These are phyloP conservation scores for Aspergillus sergii DNA, from an alignment of 2,329 filamentous ascomycete genomes.

Conservation along the genomic window DNA sequence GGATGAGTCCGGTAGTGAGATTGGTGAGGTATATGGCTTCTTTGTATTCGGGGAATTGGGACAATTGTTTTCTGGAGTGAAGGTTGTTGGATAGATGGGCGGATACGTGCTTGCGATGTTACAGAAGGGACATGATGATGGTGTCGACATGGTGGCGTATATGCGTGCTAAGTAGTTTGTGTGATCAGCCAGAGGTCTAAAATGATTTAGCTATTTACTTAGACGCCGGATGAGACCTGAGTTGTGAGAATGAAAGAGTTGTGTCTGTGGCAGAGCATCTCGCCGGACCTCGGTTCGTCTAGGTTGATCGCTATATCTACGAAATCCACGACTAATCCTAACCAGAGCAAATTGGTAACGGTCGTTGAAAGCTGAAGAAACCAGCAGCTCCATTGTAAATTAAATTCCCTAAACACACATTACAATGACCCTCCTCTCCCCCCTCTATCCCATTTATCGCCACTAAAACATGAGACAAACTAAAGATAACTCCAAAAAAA, in stretches of 20 bases:
- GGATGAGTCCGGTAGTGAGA: slow-evolving; percentile 24
- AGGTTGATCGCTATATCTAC: not conserved
- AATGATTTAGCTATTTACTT: not conserved
- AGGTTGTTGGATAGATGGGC: slow-evolving; percentile 31
- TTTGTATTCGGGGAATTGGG: not conserved
- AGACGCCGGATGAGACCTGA: not conserved
- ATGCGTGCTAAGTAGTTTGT: not conserved
- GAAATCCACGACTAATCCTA: no score
- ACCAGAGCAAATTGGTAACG: not conserved
- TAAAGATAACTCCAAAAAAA: not conserved
- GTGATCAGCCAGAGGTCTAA: not conserved
- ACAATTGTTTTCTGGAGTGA: slow-evolving; percentile 1
- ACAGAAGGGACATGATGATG: slow-evolving; percentile 58
- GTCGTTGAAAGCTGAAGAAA: not conserved
- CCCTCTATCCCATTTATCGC: slow-evolving; percentile 6
- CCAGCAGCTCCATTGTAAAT: slow-evolving; percentile 3
- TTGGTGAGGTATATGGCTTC: slow-evolving; percentile 13
- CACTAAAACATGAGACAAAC: not conserved
- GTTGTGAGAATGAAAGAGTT: not conserved
- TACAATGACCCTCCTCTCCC: slow-evolving; percentile 3
- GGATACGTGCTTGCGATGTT: slow-evolving; percentile 57
- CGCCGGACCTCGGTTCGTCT: slow-evolving; percentile 3
- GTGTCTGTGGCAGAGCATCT: not conserved
- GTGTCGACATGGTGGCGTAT: slow-evolving; percentile 14
- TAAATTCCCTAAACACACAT: slow-evolving; percentile 13